phyloP scores from a whole-genome alignment of 2,329 filamentous ascomycete genomes.

The Paecilomyces niveus region DNA sequence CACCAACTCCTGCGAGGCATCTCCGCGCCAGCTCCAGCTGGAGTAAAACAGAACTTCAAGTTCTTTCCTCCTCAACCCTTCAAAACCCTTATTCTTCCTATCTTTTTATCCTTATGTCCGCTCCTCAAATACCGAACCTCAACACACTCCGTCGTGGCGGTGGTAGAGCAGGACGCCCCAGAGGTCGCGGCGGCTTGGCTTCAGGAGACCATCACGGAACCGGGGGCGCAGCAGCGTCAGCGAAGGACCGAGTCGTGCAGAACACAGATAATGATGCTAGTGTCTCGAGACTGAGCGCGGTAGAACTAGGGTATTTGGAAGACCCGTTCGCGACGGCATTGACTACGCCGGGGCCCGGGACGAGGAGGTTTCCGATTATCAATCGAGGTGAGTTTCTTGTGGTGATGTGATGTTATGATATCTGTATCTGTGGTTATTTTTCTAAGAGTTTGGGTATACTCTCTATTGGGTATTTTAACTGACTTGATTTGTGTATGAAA shows the following conservation, averaged over 20 bases:
- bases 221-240: conserved; percentile 17
- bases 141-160: conserved; percentile 50
- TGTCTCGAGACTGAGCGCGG: conserved; percentile 79
- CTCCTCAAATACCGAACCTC: conserved; percentile 72
- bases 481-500: conserved; percentile 25
- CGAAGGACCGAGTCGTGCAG: conserved; percentile 70
- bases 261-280: conserved; percentile 88
- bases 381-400: conserved; percentile 60
- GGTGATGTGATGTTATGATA: background rate
- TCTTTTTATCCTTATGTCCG: conserved; percentile 50
- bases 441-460: background rate
- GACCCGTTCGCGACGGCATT: conserved; percentile 73
- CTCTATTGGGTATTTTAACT: conserved; percentile 23
- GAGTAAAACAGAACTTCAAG: conserved; percentile 10
- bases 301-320: conserved; percentile 73
- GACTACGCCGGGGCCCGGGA: conserved; percentile 43
- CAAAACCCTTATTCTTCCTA: background rate
- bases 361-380: conserved; percentile 77
- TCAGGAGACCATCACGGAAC: conserved; percentile 16
- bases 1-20: background rate
- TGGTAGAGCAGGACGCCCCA: conserved; percentile 42
- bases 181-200: conserved; percentile 32
- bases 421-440: background rate
- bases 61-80: conserved; percentile 9
- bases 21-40: conserved; percentile 8